phyloP scores from a whole-genome alignment of 2,329 filamentous ascomycete species.

The Elsinoe perseae region DNA sequence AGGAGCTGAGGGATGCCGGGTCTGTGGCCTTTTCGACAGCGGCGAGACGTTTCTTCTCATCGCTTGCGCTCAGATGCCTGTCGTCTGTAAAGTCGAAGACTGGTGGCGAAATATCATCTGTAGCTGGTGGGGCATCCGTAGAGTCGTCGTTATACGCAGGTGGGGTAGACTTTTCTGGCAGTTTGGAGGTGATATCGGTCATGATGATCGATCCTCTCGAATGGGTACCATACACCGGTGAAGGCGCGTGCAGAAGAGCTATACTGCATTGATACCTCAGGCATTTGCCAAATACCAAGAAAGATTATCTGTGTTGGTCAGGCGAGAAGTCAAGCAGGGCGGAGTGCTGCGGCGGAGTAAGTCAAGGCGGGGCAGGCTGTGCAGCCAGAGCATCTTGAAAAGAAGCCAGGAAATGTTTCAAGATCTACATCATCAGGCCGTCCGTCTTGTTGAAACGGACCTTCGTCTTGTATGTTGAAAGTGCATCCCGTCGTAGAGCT shows the following conservation, averaged over 20 bases:
- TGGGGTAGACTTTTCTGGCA: background rate
- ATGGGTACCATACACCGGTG: background rate
- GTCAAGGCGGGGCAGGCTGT: constrained; percentile 6
- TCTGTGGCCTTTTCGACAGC: background rate
- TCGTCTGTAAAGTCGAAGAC: background rate
- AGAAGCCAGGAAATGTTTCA: background rate
- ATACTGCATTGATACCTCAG: background rate
- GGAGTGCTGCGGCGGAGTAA: background rate
- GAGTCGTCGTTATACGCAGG: background rate
- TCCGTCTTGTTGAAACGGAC: background rate
- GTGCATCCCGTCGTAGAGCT: background rate
- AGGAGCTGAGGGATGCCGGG: background rate
- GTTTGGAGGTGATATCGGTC: background rate
- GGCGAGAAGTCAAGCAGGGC: constrained; percentile 2
- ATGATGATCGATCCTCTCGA: background rate
- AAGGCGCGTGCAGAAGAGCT: background rate
- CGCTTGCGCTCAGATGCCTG: background rate
- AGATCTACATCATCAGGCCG: background rate
- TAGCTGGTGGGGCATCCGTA: background rate
- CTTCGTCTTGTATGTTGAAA: background rate
- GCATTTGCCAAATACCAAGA: background rate
- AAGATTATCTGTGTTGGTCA: background rate
- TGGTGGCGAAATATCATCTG: background rate
- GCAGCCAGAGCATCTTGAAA: background rate
- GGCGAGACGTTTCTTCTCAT: background rate